These are phyloP conservation scores for Lactifluus volemus DNA, from an alignment of 768 basidiomycete species.

Conservation along the genomic window DNA sequence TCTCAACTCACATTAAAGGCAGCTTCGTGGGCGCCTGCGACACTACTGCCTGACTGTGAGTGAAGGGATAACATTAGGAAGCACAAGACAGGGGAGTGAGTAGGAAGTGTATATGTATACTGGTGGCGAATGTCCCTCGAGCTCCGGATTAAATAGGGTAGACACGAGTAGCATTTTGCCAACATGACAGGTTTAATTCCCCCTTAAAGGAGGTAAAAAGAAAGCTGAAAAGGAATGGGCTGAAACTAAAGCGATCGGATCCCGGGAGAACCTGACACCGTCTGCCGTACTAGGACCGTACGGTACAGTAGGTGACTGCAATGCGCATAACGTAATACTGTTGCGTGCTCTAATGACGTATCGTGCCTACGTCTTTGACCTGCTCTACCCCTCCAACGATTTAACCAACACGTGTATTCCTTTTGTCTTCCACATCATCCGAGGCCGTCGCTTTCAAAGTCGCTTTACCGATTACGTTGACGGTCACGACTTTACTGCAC, in stretches of 20 bases:
- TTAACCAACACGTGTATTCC: background rate
- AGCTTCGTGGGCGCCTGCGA: background rate
- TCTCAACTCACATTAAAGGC: slow-evolving; percentile 7
- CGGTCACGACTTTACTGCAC: background rate
- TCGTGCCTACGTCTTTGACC: background rate
- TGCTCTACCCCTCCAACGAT: background rate
- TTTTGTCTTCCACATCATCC: background rate
- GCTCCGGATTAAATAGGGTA: background rate
- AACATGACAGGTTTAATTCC: too few species aligned
- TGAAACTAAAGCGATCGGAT: background rate
- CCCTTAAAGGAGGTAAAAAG: background rate
- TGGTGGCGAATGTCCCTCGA: slow-evolving; percentile 10
- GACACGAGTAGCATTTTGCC: background rate
- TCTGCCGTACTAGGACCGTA: background rate
- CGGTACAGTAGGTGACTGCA: too few species aligned
- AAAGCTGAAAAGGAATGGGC: background rate
- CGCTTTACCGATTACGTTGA: background rate
- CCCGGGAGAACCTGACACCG: background rate
- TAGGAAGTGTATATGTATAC: background rate
- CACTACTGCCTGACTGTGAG: background rate
- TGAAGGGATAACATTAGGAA: slow-evolving; percentile 8
- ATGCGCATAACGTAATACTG: background rate
- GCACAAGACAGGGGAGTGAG: background rate
- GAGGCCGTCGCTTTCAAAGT: background rate
- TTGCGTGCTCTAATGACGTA: background rate